Percentiles rank a stretch among this genome's conserved stretches.
Evolutionary conservation across 768 basidiomycete genomes (phyloP).

Genomic region (Strobilomyces dryophilus): DNA sequence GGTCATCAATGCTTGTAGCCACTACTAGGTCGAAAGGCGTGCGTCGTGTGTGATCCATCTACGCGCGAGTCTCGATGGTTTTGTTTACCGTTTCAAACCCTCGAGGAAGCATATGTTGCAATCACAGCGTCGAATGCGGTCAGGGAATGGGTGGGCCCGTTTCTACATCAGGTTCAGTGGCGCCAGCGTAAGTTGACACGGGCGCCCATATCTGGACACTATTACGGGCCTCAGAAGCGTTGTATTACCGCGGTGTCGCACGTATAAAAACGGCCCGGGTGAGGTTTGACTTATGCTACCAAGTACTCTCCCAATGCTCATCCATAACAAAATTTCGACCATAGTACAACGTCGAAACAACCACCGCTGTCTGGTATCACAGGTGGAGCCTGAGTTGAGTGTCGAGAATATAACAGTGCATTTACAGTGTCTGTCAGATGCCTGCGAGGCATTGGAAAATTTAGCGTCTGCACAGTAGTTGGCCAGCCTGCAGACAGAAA

Average conservation of each 20-base stretch:
- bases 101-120: constrained; percentile 89
- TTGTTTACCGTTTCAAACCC: constrained; percentile 64
- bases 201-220: constrained; percentile 90
- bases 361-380: too few relatives aligned
- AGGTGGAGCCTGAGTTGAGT: too few relatives aligned
- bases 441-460: too few relatives aligned
- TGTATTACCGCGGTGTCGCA: constrained; percentile 1
- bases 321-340: too few relatives aligned
- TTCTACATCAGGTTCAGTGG: constrained; percentile 54
- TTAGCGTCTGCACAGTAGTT: too few relatives aligned
- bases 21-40: constrained; percentile 53
- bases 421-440: too few relatives aligned
- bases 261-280: too few relatives aligned
- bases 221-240: constrained; percentile 90
- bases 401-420: too few relatives aligned
- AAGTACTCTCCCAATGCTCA: too few relatives aligned
- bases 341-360: too few relatives aligned
- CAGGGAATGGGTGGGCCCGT: constrained; percentile 39
- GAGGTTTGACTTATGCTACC: too few relatives aligned
- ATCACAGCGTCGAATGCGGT: constrained; percentile 79
- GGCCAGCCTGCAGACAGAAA: too few relatives aligned
- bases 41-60: constrained; percentile 69
- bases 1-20: constrained; percentile 4
- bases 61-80: constrained; percentile 68
- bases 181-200: constrained; percentile 69